Evolutionary conservation across 2,329 filamentous ascomycete species (phyloP), one percentile per base, ranked within the genome.

Genomic region (Macrophomina phaseolina): DNA sequence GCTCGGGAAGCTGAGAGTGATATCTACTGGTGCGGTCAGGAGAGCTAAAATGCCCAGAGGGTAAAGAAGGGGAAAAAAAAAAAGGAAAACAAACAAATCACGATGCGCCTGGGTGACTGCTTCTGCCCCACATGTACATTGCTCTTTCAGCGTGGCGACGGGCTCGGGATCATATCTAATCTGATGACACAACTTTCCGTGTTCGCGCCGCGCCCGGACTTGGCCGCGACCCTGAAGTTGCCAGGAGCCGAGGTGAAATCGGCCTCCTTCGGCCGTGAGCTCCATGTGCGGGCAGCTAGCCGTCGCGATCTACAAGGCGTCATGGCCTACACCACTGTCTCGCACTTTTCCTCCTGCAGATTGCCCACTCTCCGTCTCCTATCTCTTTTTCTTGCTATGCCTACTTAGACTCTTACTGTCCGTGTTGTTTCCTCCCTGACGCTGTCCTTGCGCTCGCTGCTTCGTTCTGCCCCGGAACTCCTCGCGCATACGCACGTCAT

Each of bases 161-260:
- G 23, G 23, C 23, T 23, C 23, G 23, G 23, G 23, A 23, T 23
- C 23, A 42, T 12, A 62, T 62, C 58, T 62, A 49, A 62, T 62
- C 58, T 49, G 58, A 62, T 62, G 30, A 32, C 42, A n/a, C 58
- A 28, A 62, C 42, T 28, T 23, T 34, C 58, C 32, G 45, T 23
- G 38, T 38, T 55, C 32, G 23, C 18, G 53, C n/a, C 18, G 28
- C 9, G 34, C 40, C 56, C 38, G 40, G 28, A 14, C 23, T 12
- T 18, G 56, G 14, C 40, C 23, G 56, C 46, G 32, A 7, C 40
- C 46, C 18, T 30, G 46, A 49, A 4, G 11, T 49, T 60, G 56
- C 40, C 56, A 61, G 42, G 40, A 62, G 63, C 63, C 63, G 63
- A 65, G 63, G 63, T 64, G 62, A 45, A 64, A 38, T 64, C 62